A percentile compares a stretch with the other conserved stretches of the same genome.
phyloP scores from a whole-genome alignment of 495 filamentous ascomycete species.

The Penicillium nucicola region DNA sequence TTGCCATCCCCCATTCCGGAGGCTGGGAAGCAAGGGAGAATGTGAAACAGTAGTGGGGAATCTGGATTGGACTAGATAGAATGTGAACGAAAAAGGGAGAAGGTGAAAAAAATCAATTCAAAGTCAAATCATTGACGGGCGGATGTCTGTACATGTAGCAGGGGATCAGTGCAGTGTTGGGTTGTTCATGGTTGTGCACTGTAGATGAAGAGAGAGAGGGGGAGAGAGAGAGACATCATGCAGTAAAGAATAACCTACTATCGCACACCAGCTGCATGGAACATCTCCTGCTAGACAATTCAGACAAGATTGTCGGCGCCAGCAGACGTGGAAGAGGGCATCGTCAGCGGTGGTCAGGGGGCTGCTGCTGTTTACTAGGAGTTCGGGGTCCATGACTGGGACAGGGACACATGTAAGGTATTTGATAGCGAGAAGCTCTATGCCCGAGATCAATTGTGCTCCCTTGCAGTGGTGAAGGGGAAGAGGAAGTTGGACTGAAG shows the following conservation, averaged over 20 bases:
- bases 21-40: slow-evolving; percentile 1
- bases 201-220: slow-evolving; percentile 1
- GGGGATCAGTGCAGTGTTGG: too few species aligned
- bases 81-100: not conserved
- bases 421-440: too few species aligned
- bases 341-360: slow-evolving; percentile 13
- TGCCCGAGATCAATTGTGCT: not conserved
- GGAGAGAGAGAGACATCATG: too few species aligned
- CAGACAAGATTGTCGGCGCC: slow-evolving; percentile 46
- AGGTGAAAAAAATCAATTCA: not conserved
- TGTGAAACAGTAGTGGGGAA: not conserved
- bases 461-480: not conserved
- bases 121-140: too few species aligned
- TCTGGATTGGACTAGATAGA: not conserved
- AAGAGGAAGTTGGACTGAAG: too few species aligned
- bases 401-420: slow-evolving; percentile 13
- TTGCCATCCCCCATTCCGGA: not conserved
- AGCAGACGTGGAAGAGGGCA: slow-evolving; percentile 39
- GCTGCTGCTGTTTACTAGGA: slow-evolving; percentile 3
- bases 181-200: not conserved
- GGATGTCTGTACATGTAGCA: too few species aligned
- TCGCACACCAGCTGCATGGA: slow-evolving; percentile 54
- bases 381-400: slow-evolving; percentile 1
- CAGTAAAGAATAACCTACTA: slow-evolving; percentile 34
- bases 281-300: slow-evolving; percentile 35